A percentile compares a stretch with the other conserved stretches of the same genome.
Evolutionary conservation across 2,329 filamentous ascomycete genomes (phyloP).

Genomic region (Colletotrichum noveboracense): DNA sequence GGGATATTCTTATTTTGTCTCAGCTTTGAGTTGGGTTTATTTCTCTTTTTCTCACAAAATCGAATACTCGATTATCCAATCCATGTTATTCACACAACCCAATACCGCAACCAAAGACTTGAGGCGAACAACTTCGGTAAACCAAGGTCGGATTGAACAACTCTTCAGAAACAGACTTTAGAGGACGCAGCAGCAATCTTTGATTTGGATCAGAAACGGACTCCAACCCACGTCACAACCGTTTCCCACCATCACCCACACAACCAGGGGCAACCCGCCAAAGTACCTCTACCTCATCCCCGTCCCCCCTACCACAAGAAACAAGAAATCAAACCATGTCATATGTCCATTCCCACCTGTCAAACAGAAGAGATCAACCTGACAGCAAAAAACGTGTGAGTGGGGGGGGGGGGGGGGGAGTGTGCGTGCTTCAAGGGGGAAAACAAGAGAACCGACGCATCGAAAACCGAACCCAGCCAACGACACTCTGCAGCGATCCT

Average conservation of each 20-base stretch:
- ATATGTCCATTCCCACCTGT: not conserved
- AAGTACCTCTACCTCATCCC: not conserved
- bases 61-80: too few relatives aligned
- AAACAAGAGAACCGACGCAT: not conserved
- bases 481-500: not conserved
- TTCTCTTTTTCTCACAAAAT: too few relatives aligned
- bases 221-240: not conserved
- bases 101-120: not conserved
- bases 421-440: not conserved
- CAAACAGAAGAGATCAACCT: not conserved
- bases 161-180: not conserved
- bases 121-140: not conserved
- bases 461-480: not conserved
- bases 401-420: not conserved
- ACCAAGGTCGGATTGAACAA: not conserved
- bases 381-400: not conserved
- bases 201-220: too few relatives aligned
- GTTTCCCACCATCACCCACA: not conserved
- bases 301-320: not conserved
- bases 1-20: not conserved
- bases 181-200: too few relatives aligned
- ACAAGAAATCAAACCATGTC: not conserved
- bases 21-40: not conserved
- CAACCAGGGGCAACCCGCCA: not conserved
- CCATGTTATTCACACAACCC: too few relatives aligned